Percentiles rank a stretch among this genome's conserved stretches.
phyloP scores from a whole-genome alignment of 805 yeast genomes.

The Tetrapisispora namnaoensis region DNA sequence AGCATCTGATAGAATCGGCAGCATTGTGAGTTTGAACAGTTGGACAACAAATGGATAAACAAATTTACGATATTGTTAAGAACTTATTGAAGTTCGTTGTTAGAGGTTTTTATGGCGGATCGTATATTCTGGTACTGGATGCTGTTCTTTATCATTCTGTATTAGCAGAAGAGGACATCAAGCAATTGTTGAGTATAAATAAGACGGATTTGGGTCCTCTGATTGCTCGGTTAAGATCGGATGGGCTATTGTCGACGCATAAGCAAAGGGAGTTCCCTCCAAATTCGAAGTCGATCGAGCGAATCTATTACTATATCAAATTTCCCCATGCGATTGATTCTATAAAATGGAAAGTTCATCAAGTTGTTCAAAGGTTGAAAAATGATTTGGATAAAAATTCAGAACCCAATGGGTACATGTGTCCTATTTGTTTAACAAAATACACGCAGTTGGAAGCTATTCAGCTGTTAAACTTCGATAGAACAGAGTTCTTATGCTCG shows the following conservation, averaged over 20 bases:
- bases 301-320: slow-evolving; percentile 81
- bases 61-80: slow-evolving; percentile 35
- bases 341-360: slow-evolving; percentile 91
- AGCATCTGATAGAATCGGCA: no score
- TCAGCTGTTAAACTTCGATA: slow-evolving; percentile 67
- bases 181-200: slow-evolving; percentile 70
- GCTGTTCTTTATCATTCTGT: slow-evolving; percentile 84
- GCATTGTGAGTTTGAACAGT: neutral
- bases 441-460: slow-evolving; percentile 84
- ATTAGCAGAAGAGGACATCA: slow-evolving; percentile 83
- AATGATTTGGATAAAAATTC: slow-evolving; percentile 76
- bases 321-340: slow-evolving; percentile 91
- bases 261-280: slow-evolving; percentile 61
- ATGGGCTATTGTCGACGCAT: slow-evolving; percentile 63
- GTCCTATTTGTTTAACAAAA: slow-evolving; percentile 75
- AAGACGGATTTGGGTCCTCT: slow-evolving; percentile 77
- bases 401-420: slow-evolving; percentile 88
- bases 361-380: slow-evolving; percentile 66
- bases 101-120: slow-evolving; percentile 78
- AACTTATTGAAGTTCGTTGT: slow-evolving; percentile 62
- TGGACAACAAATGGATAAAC: slow-evolving; percentile 23
- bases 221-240: slow-evolving; percentile 75
- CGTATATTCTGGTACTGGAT: slow-evolving; percentile 77
- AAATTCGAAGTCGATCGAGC: slow-evolving; percentile 54
- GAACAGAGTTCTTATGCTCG: slow-evolving; percentile 73